Conservation (phyloP, 2,329 filamentous ascomycete genomes). For the Lasiodiplodia citricola region DNA sequence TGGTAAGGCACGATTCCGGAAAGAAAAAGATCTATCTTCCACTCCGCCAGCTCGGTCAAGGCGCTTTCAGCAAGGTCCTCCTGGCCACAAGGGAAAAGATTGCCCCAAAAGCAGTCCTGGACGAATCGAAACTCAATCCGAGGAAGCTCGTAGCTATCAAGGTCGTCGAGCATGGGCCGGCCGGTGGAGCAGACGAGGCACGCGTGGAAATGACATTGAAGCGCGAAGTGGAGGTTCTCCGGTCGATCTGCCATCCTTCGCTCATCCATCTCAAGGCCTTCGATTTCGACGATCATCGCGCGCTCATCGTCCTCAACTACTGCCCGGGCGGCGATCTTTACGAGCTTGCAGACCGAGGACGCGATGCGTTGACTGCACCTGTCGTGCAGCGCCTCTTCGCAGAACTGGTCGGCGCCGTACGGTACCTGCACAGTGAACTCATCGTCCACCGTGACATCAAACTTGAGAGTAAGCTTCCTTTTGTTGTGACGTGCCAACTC, state of each 20-base stretch:
- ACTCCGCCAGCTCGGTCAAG: constrained; percentile 81
- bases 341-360: constrained; percentile 80
- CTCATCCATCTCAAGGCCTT: constrained; percentile 91
- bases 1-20: constrained; percentile 62
- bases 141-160: constrained; percentile 92
- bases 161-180: constrained; percentile 91
- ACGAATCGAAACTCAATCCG: constrained; percentile 62
- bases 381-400: constrained; percentile 86
- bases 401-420: constrained; percentile 83
- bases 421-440: constrained; percentile 80
- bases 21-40: constrained; percentile 81
- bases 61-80: constrained; percentile 94
- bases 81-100: constrained; percentile 80
- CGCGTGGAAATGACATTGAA: constrained; percentile 92
- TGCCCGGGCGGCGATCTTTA: constrained; percentile 95
- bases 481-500: constrained; percentile 31
- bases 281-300: constrained; percentile 80
- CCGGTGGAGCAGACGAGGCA: constrained; percentile 90
- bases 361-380: constrained; percentile 68
- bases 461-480: constrained; percentile 78
- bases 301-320: constrained; percentile 86
- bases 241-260: constrained; percentile 84
- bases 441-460: constrained; percentile 99
- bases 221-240: constrained; percentile 93
- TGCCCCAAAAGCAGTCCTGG: constrained; percentile 45